Evolutionary conservation across 1,139 yeast species (phyloP), one percentile per base, ranked within the genome.

Genomic region (Yamadazyma jaroonii): DNA sequence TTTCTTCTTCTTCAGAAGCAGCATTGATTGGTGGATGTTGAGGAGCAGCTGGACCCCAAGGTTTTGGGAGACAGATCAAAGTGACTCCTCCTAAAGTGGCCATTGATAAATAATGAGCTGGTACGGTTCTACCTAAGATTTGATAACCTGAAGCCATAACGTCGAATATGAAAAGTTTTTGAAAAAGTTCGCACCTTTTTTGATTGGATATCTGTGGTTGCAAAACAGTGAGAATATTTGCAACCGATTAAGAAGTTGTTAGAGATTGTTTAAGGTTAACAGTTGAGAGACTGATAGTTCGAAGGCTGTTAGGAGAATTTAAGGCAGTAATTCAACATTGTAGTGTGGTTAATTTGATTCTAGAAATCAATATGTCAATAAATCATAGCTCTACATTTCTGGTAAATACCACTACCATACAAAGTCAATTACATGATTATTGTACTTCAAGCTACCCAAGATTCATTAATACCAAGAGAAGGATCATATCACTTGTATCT

Each of bases 1-100:
- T 82, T 64, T 86, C 96, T 71, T 90, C 97, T 54, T 88, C 97
- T 52, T 89, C 79, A 42, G 89, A 77, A 42, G 80, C 64, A 47
- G 96, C 95, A 50, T 79, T 77, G 62, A 88, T 77, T 40, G 83
- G 71, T 45, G 92, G 88, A 52, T 72, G 72, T 44, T 71, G 66
- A 46, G 83, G 77, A 47, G 78, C 74, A 47, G 77, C 62, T 13
- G 78, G 61, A 26, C 75, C 72, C 79, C 87, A 83, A 56, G 92
- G 92, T 64, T 84, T 83, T 60, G 92, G 92, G 32, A 68, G 56
- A 46, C 71, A 79, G 40, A 77, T 54, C 35, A 81, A 61, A 30
- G 72, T 74, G 44, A 83, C 84, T 26, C 78, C 64, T 48, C 83
- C 79, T 53, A 83, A 68, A 35, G 94, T 84, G 51, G 80, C 86